Conservation (phyloP, 441 rosid species). For the Rhodomyrtus psidioides region DNA sequence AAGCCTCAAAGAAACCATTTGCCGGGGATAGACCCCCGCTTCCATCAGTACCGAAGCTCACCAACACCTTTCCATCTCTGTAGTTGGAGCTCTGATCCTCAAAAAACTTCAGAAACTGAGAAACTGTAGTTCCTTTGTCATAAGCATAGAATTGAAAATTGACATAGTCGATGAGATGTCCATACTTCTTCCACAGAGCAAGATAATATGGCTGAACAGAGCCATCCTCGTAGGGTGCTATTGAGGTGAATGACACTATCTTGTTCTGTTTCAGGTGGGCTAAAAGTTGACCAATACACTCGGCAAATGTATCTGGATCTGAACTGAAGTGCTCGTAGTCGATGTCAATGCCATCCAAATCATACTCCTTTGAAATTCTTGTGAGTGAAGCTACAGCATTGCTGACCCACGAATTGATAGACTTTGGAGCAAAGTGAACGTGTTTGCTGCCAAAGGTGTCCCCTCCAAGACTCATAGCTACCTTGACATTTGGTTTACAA, state of each 20-base stretch:
- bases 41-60: constrained; percentile 36
- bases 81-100: constrained; percentile 28
- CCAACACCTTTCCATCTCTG: constrained; percentile 26
- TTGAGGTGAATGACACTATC: constrained; percentile 29
- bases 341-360: constrained; percentile 42
- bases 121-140: constrained; percentile 23
- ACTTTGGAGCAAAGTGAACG: constrained; percentile 25
- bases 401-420: constrained; percentile 41
- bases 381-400: constrained; percentile 41
- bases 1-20: constrained; percentile 36
- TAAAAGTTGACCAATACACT: constrained; percentile 36
- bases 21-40: constrained; percentile 40
- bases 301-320: constrained; percentile 40
- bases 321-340: constrained; percentile 43
- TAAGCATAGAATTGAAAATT: constrained; percentile 52
- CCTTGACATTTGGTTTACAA: constrained; percentile 31
- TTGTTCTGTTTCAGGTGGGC: constrained; percentile 23
- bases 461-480: constrained; percentile 54
- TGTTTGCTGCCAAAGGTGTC: constrained; percentile 12
- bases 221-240: constrained; percentile 32
- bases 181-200: constrained; percentile 41
- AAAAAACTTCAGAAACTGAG: constrained; percentile 26
- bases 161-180: constrained; percentile 43
- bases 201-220: constrained; percentile 33
- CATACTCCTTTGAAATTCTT: constrained; percentile 17